Conservation (phyloP, 2,329 filamentous ascomycete species). For the Fusarium robinianum region DNA sequence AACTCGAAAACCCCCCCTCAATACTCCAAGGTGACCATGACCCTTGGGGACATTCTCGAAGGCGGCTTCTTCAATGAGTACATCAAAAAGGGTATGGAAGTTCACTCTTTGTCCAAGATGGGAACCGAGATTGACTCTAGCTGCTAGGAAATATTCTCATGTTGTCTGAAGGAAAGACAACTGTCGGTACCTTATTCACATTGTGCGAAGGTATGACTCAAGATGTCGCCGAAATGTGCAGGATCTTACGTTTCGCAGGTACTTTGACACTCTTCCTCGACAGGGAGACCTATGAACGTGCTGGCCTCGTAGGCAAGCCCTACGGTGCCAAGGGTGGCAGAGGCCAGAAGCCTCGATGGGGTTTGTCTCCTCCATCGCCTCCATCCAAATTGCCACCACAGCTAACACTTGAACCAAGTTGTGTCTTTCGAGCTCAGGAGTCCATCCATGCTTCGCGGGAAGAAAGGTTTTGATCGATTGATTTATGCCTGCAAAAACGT, state of each 20-base stretch:
- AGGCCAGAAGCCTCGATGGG: conserved; percentile 70
- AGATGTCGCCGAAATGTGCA: background rate
- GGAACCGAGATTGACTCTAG: conserved; percentile 1
- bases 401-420: conserved; percentile 53
- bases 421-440: conserved; percentile 76
- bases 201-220: conserved; percentile 65
- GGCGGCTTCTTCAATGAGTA: conserved; percentile 81
- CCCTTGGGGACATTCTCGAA: conserved; percentile 71
- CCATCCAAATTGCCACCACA: background rate
- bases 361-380: conserved; percentile 51
- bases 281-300: conserved; percentile 79
- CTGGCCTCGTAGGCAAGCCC: conserved; percentile 76
- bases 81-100: conserved; percentile 71
- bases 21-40: conserved; percentile 74
- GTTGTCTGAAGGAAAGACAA: conserved; percentile 76
- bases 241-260: conserved; percentile 50
- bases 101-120: background rate
- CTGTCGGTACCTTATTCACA: conserved; percentile 72
- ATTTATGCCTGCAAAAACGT: conserved; percentile 80
- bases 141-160: conserved; percentile 73
- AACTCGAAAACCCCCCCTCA: conserved; percentile 41
- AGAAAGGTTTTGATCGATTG: conserved; percentile 79
- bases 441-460: conserved; percentile 79
- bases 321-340: conserved; percentile 62
- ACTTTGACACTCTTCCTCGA: conserved; percentile 76